These are phyloP conservation scores for Rauvolfia tetraphylla DNA, from an alignment of 257 asterid genomes.

Conservation along the genomic window DNA sequence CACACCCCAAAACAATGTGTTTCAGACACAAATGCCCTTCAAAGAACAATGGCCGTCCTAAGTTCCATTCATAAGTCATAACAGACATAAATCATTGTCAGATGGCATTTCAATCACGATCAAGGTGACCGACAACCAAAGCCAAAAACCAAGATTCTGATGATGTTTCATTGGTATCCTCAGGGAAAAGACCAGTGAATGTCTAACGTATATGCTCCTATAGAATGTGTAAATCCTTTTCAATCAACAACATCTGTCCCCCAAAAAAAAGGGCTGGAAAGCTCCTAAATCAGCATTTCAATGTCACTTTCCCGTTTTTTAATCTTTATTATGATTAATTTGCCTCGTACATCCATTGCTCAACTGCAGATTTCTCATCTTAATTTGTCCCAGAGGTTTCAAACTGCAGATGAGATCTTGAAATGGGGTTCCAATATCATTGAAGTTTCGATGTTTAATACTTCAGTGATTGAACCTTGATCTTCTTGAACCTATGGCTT, in stretches of 20 bases:
- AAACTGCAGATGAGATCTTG: neutral
- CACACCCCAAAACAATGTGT: neutral
- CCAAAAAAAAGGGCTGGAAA: neutral
- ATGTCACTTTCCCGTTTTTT: neutral
- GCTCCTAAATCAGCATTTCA: conserved; percentile 8
- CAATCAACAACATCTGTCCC: too few relatives aligned
- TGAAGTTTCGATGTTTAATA: too few relatives aligned
- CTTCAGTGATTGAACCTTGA: neutral
- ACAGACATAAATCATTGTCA: neutral
- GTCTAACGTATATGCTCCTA: neutral
- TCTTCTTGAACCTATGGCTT: too few relatives aligned
- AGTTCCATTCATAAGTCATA: neutral
- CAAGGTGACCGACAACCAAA: conserved; percentile 36
- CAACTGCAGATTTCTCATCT: neutral
- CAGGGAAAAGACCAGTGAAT: neutral
- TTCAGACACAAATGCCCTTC: neutral
- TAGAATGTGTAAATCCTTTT: conserved; percentile 7
- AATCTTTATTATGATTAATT: conserved; percentile 2
- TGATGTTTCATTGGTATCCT: conserved; percentile 11
- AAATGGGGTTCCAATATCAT: neutral
- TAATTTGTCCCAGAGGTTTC: neutral
- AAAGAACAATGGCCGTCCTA: neutral
- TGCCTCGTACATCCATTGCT: neutral
- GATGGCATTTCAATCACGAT: conserved; percentile 18
- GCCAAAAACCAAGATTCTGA: conserved; percentile 43